Percentiles rank a stretch among this genome's conserved stretches.
These are phyloP conservation scores for Dipodascus albidus DNA, from an alignment of 805 yeast genomes.

Conservation along the genomic window DNA sequence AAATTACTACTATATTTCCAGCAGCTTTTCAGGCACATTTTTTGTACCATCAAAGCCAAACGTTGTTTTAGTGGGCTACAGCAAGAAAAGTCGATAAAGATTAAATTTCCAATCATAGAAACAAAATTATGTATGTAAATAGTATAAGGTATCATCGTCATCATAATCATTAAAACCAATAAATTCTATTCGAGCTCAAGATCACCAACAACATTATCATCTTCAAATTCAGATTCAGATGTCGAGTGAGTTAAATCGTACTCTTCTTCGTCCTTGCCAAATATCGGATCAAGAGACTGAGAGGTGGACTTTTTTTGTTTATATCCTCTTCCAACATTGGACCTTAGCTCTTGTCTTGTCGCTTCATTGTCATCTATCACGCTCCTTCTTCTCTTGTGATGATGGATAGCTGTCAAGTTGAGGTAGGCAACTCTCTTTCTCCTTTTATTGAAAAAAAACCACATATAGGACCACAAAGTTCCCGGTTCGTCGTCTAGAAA, in stretches of 20 bases:
- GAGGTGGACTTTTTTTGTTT: slow-evolving; percentile 7
- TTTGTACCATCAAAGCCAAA: no score
- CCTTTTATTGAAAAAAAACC: slow-evolving; percentile 86
- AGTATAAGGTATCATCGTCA: not conserved
- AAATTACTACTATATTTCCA: no score
- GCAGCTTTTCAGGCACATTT: no score
- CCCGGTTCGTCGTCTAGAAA: slow-evolving; percentile 57
- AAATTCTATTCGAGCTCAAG: slow-evolving; percentile 25
- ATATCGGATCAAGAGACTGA: slow-evolving; percentile 27
- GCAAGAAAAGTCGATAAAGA: no score
- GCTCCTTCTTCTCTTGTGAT: slow-evolving; percentile 30
- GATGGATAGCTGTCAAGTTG: slow-evolving; percentile 48
- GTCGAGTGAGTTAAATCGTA: slow-evolving; percentile 30
- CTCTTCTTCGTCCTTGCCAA: slow-evolving; percentile 32
- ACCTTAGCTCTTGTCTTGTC: slow-evolving; percentile 23
- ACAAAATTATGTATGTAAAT: not conserved
- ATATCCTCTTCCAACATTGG: slow-evolving; percentile 26
- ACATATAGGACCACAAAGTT: slow-evolving; percentile 64
- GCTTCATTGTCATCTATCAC: slow-evolving; percentile 22
- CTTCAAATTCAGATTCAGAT: slow-evolving; percentile 17
- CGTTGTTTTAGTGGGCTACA: no score
- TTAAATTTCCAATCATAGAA: not conserved
- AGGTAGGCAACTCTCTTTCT: slow-evolving; percentile 85
- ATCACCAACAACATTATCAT: slow-evolving; percentile 31
- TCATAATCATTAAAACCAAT: not conserved